These are phyloP conservation scores for Dentipellis sp. DNA, from an alignment of 768 basidiomycete genomes.

Conservation along the genomic window DNA sequence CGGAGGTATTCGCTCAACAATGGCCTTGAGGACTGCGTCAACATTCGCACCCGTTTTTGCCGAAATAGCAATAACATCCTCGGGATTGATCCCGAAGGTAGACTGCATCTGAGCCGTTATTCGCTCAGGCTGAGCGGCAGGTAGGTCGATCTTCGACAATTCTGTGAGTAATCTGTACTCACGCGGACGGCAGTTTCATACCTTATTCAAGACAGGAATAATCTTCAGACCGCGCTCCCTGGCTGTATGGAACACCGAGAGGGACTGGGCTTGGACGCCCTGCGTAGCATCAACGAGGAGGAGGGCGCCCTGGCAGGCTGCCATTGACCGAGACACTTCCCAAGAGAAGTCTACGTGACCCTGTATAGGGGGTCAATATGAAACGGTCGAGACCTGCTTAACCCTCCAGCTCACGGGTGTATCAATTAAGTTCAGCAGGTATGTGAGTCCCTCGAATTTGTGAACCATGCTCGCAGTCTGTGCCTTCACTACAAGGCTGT, in stretches of 20 bases:
- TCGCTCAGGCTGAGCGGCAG: conserved; percentile 75
- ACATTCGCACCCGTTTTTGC: conserved; percentile 91
- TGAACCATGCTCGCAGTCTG: conserved; percentile 95
- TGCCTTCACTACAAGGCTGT: conserved; percentile 64
- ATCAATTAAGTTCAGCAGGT: conserved; percentile 91
- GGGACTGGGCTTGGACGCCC: conserved; percentile 95
- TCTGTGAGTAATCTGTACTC: neutral
- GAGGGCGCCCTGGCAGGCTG: conserved; percentile 87
- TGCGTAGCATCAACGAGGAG: conserved; percentile 91
- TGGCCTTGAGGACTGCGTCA: conserved; percentile 64
- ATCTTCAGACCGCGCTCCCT: conserved; percentile 72
- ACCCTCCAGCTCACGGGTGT: conserved; percentile 56
- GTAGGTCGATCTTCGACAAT: conserved; percentile 71
- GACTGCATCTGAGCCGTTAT: conserved; percentile 75
- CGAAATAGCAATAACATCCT: conserved; percentile 70
- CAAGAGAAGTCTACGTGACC: conserved; percentile 98
- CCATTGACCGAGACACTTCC: conserved; percentile 89
- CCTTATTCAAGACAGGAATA: conserved; percentile 92
- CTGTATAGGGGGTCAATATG: conserved; percentile 21
- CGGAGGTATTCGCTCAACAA: conserved; percentile 78
- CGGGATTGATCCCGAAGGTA: conserved; percentile 72
- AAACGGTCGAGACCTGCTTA: neutral
- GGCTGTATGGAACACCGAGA: conserved; percentile 90
- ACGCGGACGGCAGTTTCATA: conserved; percentile 17
- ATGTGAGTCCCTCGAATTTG: conserved; percentile 37